These are phyloP conservation scores for Cnidoscolus chayamansa DNA, from an alignment of 441 rosid species.

Conservation along the genomic window DNA sequence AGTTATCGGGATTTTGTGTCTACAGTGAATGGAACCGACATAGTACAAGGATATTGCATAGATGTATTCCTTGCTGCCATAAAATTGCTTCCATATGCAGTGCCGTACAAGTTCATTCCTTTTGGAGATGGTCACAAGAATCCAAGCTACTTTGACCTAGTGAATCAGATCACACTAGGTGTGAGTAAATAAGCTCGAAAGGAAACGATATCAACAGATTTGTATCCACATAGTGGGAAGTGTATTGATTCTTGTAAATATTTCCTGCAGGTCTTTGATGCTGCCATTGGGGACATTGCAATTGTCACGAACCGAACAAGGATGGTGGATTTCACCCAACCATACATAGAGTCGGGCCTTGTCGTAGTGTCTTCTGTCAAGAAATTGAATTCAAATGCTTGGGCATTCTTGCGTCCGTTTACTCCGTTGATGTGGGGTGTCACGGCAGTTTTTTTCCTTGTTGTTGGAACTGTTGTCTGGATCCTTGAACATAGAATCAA, in stretches of 20 bases:
- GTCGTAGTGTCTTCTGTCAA: conserved; percentile 89
- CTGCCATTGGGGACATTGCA: conserved; percentile 76
- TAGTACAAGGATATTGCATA: conserved; percentile 69
- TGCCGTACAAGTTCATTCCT: conserved; percentile 66
- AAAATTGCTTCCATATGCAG: conserved; percentile 72
- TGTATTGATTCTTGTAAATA: conserved; percentile 9
- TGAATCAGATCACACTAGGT: conserved; percentile 48
- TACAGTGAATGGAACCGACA: conserved; percentile 38
- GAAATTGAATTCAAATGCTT: conserved; percentile 50
- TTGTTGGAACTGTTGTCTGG: conserved; percentile 88
- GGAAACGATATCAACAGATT: neutral
- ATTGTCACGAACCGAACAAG: conserved; percentile 71
- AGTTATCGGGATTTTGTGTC: conserved; percentile 59
- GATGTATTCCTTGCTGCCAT: conserved; percentile 78
- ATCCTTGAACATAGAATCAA: conserved; percentile 88
- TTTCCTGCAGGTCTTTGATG: conserved; percentile 71
- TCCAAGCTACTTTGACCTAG: conserved; percentile 64
- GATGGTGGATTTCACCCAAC: conserved; percentile 84
- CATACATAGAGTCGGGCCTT: conserved; percentile 86
- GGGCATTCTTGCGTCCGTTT: conserved; percentile 84
- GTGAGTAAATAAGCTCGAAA: conserved; percentile 40
- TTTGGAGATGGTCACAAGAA: conserved; percentile 74
- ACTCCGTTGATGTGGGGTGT: conserved; percentile 79
- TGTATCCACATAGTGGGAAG: too few relatives aligned
- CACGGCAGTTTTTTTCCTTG: conserved; percentile 60